Evolutionary conservation across 306 rosid species (phyloP).

Genomic region (Clitoria ternatea): DNA sequence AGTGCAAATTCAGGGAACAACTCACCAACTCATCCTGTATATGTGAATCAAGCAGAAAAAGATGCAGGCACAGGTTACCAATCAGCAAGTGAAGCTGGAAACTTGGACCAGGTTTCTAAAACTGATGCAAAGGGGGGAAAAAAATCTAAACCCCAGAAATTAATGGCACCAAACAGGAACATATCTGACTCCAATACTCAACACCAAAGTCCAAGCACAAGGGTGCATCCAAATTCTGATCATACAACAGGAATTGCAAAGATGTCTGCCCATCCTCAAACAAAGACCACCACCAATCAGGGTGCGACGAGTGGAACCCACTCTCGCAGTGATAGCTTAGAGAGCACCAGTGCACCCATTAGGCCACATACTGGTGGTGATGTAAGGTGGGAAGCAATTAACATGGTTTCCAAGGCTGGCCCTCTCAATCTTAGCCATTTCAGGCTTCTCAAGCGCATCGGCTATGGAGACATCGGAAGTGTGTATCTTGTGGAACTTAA

Average conservation of each 20-base stretch:
- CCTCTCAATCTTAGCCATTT: constrained; percentile 62
- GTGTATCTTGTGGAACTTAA: constrained; percentile 77
- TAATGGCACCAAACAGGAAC: constrained; percentile 22
- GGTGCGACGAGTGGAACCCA: constrained; percentile 33
- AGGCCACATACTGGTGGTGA: constrained; percentile 94
- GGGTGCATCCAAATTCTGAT: constrained; percentile 33
- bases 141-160: constrained; percentile 20
- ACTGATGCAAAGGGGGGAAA: constrained; percentile 19
- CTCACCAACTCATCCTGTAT: constrained; percentile 18
- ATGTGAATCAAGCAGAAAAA: constrained; percentile 20
- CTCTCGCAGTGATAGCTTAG: constrained; percentile 70
- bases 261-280: constrained; percentile 9
- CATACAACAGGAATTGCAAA: constrained; percentile 20
- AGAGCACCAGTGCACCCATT: constrained; percentile 52
- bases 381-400: constrained; percentile 75
- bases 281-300: constrained; percentile 27
- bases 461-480: constrained; percentile 83
- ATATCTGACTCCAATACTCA: constrained; percentile 21
- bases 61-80: constrained; percentile 4
- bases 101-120: constrained; percentile 30
- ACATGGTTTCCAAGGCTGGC: constrained; percentile 45
- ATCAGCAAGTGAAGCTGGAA: constrained; percentile 22
- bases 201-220: constrained; percentile 31
- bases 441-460: constrained; percentile 79
- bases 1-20: constrained; percentile 30